A percentile compares a stretch with the other conserved stretches of the same genome.
Evolutionary conservation across 1,284 basidiomycete genomes (phyloP).

Genomic region (Cryptococcus sp.): DNA sequence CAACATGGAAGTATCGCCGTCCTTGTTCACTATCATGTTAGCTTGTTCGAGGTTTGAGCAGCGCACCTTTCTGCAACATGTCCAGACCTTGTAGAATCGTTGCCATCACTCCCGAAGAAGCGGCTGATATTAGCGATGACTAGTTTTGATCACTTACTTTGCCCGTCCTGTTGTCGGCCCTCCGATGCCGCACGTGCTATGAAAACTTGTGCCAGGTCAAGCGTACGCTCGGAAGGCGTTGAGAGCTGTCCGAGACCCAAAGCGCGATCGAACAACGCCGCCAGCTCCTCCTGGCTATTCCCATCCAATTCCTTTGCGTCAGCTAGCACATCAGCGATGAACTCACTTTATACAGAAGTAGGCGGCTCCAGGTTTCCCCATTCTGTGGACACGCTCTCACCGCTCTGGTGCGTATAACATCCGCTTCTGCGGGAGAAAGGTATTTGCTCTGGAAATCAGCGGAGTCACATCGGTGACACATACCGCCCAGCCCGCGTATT

Average conservation of each 20-base stretch:
- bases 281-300: slow-evolving; percentile 3
- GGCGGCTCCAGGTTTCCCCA: slow-evolving; percentile 34
- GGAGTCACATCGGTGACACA: slow-evolving; percentile 8
- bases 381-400: slow-evolving; percentile 43
- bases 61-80: slow-evolving; percentile 52
- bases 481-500: slow-evolving; percentile 41
- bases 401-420: slow-evolving; percentile 15
- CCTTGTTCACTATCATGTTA: slow-evolving; percentile 48
- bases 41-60: neutral
- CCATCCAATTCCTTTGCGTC: neutral
- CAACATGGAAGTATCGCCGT: slow-evolving; percentile 64
- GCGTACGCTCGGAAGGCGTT: slow-evolving; percentile 8
- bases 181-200: slow-evolving; percentile 24
- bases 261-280: slow-evolving; percentile 18
- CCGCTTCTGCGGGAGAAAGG: neutral
- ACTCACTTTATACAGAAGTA: slow-evolving; percentile 25
- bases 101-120: slow-evolving; percentile 28
- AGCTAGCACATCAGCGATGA: neutral
- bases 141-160: slow-evolving; percentile 4
- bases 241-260: slow-evolving; percentile 22
- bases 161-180: slow-evolving; percentile 5
- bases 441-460: slow-evolving; percentile 15
- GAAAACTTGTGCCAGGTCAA: slow-evolving; percentile 51
- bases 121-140: slow-evolving; percentile 24
- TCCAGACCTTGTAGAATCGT: slow-evolving; percentile 37